Base-by-base conservation (phyloP, 1,284 basidiomycete species). In the Ganoderma leucocontextum region DNA sequence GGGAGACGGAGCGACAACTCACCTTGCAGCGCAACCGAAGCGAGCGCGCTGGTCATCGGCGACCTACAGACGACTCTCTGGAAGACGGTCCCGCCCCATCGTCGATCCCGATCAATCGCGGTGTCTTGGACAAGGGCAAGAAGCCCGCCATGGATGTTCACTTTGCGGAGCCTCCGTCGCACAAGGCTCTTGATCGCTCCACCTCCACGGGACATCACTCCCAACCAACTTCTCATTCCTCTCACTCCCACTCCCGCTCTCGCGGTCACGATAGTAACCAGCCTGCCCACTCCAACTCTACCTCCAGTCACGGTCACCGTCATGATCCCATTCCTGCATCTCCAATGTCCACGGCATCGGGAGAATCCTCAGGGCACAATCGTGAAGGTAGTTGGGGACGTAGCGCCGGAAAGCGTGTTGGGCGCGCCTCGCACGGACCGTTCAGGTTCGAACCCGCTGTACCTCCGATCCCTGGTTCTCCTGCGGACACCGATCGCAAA, bases 361-460 rank as follows among this genome's bases (percentile, higher is more conserved):
- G 75, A 36, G 71, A 76, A 47, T 77, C 77, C 12, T 76, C 71
- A 4, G 71, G 61, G 4, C 63, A 69, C 19, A 63, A 49, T 2
- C 71, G 71, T 22, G 73, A 72, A 35, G 71, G 74, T 15, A 78
- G 78, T 67, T 76, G 75, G 74, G 78, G 78, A 10, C 68, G 74
- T 36, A 77, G 70, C 57, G 70, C 71, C 2, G 76, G 76, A 19
- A 78, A 75, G 65, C 77, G 77, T 12, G 62, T 74, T 44, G 72
- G 65, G 17, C 74, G 76, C 22, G 69, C 67, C 4, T 68, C 71
- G 33, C 83, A 84, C 64, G 80, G 80, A 13, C 74, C 77, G 29
- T 84, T 84, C 72, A 78, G 77, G 42, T 84, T 84, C 65, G 84
- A 84, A 67, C 82, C 82, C 57, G 78, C 83, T 5, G 79, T 81